Evolutionary conservation across 176 grass and related monocot species (phyloP), one percentile per base, ranked within the genome.

Genomic region (Cenchrus purpureus): DNA sequence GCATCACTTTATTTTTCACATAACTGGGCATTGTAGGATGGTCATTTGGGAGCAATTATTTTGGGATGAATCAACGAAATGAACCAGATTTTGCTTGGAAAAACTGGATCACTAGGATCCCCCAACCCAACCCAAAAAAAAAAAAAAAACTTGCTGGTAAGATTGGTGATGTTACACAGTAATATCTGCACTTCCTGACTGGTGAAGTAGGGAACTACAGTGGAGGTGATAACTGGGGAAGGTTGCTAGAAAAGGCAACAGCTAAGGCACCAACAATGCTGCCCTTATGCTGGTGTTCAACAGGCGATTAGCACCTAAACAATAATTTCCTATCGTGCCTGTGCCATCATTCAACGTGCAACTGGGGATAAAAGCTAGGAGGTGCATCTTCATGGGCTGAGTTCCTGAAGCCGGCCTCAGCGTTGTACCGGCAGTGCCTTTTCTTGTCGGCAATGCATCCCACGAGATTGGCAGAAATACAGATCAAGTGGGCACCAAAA

Each of bases 391-490:
- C 56, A 17, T 51, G 48, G 10, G 56, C 32, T 72, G 62, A 16
- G 25, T 22, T 66, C 12, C 65, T 78, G 32, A n/a, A 25, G 25
- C 25, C 25, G 25, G 25, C 25, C 25, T 25, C 25, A 25, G 16
- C 53, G 20, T 22, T 60, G 53, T 37, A 37, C 34, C 65, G 51
- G 74, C 74, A 75, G 60, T 40, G 16, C 59, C 48, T 13, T 67
- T 74, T 44, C 60, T 57, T 75, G 70, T 81, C 70, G 78, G 78
- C 85, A 68, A 29, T 6, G 51, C 70, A 73, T 52, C 16, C 51
- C 15, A 67, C 73, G 29, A 75, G 73, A 75, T 37, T 8, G 29
- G 15, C 28, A 19, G 8, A 75, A 54, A 52, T 6, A 32, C 29
- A 74, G 25, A 34, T 56, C 29, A 57, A 58, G 14, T 82, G 52